Evolutionary conservation across 352 stramenopile species (phyloP).

Genomic region (Phytophthora fragariaefolia): DNA sequence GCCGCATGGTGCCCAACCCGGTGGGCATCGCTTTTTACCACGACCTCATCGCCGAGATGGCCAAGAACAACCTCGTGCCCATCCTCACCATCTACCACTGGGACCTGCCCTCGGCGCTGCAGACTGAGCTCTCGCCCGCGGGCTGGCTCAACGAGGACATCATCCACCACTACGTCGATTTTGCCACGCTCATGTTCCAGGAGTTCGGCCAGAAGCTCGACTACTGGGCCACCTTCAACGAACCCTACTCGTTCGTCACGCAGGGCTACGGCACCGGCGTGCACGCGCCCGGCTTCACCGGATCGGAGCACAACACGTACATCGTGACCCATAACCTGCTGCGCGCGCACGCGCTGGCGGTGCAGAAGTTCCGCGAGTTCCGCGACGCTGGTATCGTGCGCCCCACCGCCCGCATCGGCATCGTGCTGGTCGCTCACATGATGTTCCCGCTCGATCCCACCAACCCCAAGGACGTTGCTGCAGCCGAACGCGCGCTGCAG

Average conservation of each 20-base stretch:
- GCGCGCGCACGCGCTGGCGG: conserved; percentile 85
- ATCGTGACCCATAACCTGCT: conserved; percentile 88
- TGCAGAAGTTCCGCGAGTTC: conserved; percentile 79
- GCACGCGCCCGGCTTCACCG: conserved; percentile 43
- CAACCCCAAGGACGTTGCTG: conserved; percentile 51
- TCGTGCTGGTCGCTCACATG: conserved; percentile 90
- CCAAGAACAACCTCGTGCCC: conserved; percentile 78
- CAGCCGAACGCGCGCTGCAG: conserved; percentile 83
- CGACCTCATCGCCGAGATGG: conserved; percentile 86
- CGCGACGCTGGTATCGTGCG: conserved; percentile 26
- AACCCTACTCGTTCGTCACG: conserved; percentile 79
- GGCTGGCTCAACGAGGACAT: conserved; percentile 67
- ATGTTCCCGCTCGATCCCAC: conserved; percentile 80
- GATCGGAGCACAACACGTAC: conserved; percentile 51
- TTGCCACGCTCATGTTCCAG: conserved; percentile 89
- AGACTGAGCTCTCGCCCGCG: conserved; percentile 63
- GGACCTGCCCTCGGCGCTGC: conserved; percentile 90
- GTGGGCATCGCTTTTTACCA: conserved; percentile 93
- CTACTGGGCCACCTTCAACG: conserved; percentile 96
- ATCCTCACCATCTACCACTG: conserved; percentile 95
- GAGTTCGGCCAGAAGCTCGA: conserved; percentile 92
- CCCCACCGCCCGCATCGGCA: conserved; percentile 85
- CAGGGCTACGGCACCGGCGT: conserved; percentile 63
- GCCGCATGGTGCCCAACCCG: conserved; percentile 74
- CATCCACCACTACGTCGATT: conserved; percentile 76